Base-by-base conservation (phyloP, 352 stramenopile genomes). In the Globisporangium yorkense region DNA sequence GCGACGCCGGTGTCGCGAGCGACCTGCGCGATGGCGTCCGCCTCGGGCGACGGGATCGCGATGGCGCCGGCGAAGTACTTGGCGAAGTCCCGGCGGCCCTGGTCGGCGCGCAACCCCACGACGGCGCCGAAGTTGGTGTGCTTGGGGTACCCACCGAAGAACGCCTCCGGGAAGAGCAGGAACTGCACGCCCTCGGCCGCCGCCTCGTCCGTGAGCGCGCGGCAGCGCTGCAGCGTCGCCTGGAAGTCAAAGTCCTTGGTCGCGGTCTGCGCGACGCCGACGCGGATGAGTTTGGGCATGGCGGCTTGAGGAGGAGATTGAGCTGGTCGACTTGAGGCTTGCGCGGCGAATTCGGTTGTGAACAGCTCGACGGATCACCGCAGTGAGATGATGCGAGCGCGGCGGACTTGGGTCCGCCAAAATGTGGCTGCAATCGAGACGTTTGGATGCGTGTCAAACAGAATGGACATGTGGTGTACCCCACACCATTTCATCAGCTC, bases 101-200 rank as follows among this genome's bases (percentile, higher is more conserved):
- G 47, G 57, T 65, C 57, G 41, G 40, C 44, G 9, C 62, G 62
- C 5, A 53, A 43, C 16, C 62, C 62, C 0, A 69, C 31, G 33
- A 65, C 43, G 1, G 62, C 62, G 21, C 62, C 62, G 44, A 69
- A 69, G 62, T 53, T 63, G 16, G 54, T 64, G 53, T 62, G 56
- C 58, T 69, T 69, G 31, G 62, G 62, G 52, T 69, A 69, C 3
- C 62, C 62, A 31, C 62, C 62, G 21, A 69, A 69, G 58, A 69
- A 69, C 39, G 62, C 62, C 49, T 69, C 62, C 0, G 62, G 62
- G 48, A 69, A 69, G 52, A 66, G 57, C 52, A 69, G 53, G 20
- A 69, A 60, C 41, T 61, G 53, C 40, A 66, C 62, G 35, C 54
- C 49, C 16, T 53, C 51, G 2, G 52, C 50, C 13, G 21, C 20